A percentile compares a stretch with the other conserved stretches of the same genome.
Evolutionary conservation across 1,139 yeast genomes (phyloP).

Genomic region (Keqinozyma sinolaborantium): DNA sequence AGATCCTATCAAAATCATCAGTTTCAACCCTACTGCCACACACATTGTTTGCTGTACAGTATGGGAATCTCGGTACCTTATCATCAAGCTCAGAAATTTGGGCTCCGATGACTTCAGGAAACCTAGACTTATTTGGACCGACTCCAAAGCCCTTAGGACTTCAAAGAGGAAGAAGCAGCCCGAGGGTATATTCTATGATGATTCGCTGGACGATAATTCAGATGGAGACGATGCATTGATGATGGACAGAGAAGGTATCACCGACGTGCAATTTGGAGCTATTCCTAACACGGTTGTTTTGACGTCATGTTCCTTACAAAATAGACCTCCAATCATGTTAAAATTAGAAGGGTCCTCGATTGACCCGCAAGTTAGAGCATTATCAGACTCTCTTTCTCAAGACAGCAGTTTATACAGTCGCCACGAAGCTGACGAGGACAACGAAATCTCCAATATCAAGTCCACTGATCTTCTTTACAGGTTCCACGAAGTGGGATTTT

Average conservation of each 20-base stretch:
- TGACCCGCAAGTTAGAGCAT: conserved; percentile 17
- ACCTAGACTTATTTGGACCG: conserved; percentile 62
- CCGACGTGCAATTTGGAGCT: conserved; percentile 64
- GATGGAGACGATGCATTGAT: conserved; percentile 29
- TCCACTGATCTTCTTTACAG: conserved; percentile 37
- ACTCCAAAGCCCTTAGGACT: conserved; percentile 16
- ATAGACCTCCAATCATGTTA: conserved; percentile 32
- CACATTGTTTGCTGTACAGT: conserved; percentile 82
- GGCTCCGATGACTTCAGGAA: conserved; percentile 32
- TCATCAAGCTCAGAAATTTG: conserved; percentile 56
- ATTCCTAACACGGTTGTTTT: conserved; percentile 34
- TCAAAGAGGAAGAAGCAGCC: conserved; percentile 12
- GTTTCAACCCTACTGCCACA: conserved; percentile 67
- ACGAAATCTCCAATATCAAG: conserved; percentile 20
- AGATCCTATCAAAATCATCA: conserved; percentile 74
- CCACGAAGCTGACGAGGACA: conserved; percentile 14
- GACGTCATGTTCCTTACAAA: conserved; percentile 35
- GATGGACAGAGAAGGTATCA: conserved; percentile 84
- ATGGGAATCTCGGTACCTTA: conserved; percentile 74
- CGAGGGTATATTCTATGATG: conserved; percentile 14
- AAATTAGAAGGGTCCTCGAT: conserved; percentile 34
- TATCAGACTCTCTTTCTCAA: conserved; percentile 15
- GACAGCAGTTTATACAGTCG: conserved; percentile 18
- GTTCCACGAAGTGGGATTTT: conserved; percentile 78
- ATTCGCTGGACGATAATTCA: conserved; percentile 16